Evolutionary conservation across 2,329 filamentous ascomycete species (phyloP).

Genomic region (Neospermospora avenae): DNA sequence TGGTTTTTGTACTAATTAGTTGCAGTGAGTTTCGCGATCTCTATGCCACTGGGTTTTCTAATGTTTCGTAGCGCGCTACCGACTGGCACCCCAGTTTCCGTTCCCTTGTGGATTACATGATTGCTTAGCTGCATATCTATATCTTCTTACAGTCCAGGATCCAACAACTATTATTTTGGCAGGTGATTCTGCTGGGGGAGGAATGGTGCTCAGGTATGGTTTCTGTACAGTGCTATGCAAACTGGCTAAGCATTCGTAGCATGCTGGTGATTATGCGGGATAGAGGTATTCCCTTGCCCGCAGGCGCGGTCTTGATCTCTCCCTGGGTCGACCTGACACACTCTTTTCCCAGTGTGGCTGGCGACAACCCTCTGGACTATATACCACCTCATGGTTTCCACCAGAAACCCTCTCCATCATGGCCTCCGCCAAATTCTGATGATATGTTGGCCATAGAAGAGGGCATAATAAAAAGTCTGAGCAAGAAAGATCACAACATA

Average conservation of each 20-base stretch:
- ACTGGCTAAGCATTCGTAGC: conserved; percentile 32
- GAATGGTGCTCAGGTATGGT: conserved; percentile 69
- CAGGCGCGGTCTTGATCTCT: conserved; percentile 85
- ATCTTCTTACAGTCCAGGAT: conserved; percentile 72
- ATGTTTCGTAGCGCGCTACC: conserved; percentile 59
- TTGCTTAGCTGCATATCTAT: conserved; percentile 82
- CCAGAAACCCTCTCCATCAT: conserved; percentile 83
- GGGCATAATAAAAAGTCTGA: conserved; percentile 48
- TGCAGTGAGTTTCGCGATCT: conserved; percentile 22
- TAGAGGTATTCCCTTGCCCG: conserved; percentile 77
- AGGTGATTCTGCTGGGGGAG: conserved; percentile 90
- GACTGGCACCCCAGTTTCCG: conserved; percentile 88
- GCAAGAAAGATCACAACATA: conserved; percentile 38
- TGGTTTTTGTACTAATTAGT: conserved; percentile 11
- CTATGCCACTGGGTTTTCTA: conserved; percentile 5
- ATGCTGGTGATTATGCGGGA: conserved; percentile 80
- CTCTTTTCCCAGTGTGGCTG: conserved; percentile 86
- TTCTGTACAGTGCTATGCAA: background rate
- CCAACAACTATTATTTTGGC: conserved; percentile 81
- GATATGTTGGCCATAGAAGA: conserved; percentile 54
- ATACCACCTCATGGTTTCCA: conserved; percentile 86
- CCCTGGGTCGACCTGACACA: conserved; percentile 96
- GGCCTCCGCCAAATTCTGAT: conserved; percentile 85
- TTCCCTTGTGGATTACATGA: conserved; percentile 93
- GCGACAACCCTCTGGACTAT: conserved; percentile 74